Conservation (phyloP, 495 filamentous ascomycete genomes). For the Apodospora peruviana region DNA sequence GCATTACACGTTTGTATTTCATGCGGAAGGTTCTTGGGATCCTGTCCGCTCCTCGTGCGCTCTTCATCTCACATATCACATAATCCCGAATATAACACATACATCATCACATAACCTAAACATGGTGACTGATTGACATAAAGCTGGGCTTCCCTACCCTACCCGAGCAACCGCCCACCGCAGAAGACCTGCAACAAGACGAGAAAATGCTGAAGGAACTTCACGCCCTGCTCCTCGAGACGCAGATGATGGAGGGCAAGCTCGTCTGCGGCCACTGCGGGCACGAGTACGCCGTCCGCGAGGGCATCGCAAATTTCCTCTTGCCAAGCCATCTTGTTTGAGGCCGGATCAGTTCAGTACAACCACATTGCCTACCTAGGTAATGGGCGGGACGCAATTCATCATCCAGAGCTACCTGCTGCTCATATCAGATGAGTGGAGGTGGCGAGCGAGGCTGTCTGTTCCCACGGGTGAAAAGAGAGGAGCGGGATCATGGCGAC, state of each 20-base stretch:
- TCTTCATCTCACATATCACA: background rate
- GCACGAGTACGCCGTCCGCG: slow-evolving; percentile 86
- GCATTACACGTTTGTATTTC: background rate
- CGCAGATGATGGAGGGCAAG: slow-evolving; percentile 78
- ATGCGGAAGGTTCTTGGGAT: background rate
- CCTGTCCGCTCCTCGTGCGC: background rate
- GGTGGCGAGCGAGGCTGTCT: no score
- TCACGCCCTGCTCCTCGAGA: slow-evolving; percentile 82
- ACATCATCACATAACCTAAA: no score
- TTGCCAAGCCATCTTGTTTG: slow-evolving; percentile 84
- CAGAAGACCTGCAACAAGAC: slow-evolving; percentile 53
- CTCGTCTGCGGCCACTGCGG: slow-evolving; percentile 87
- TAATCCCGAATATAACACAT: background rate
- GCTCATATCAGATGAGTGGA: no score
- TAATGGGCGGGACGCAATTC: no score
- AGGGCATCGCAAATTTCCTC: slow-evolving; percentile 95
- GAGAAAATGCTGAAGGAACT: slow-evolving; percentile 68
- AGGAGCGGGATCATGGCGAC: no score
- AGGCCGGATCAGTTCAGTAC: slow-evolving; percentile 1
- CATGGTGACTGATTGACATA: slow-evolving; percentile 1
- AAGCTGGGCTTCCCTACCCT: slow-evolving; percentile 81
- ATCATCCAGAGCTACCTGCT: no score
- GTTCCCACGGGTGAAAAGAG: no score
- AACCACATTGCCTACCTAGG: no score
- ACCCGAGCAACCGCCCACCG: slow-evolving; percentile 54